phyloP scores from a whole-genome alignment of 768 basidiomycete genomes.

The Floccularia luteovirens region DNA sequence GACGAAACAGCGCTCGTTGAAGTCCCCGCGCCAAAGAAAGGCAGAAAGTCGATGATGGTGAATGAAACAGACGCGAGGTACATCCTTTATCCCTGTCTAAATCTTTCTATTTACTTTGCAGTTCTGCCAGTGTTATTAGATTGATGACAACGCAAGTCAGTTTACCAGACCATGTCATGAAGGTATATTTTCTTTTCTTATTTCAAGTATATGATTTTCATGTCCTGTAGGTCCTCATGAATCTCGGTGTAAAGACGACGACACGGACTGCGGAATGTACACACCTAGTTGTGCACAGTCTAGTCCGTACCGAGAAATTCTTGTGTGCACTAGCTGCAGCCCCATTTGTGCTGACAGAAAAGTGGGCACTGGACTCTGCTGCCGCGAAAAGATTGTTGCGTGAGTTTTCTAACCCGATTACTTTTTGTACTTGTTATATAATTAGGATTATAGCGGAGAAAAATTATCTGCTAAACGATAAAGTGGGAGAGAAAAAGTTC shows the following conservation, averaged over 20 bases:
- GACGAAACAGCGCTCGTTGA: constrained; percentile 7
- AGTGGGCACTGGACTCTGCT: constrained; percentile 63
- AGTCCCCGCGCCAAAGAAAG: neutral
- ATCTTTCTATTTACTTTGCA: too few species aligned
- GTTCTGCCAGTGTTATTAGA: constrained; percentile 24
- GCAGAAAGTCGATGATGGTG: constrained; percentile 8
- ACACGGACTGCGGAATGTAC: constrained; percentile 64
- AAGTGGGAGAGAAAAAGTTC: constrained; percentile 57
- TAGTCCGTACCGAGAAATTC: constrained; percentile 86
- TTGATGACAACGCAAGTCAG: constrained; percentile 65
- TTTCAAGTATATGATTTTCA: neutral
- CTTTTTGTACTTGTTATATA: constrained; percentile 1
- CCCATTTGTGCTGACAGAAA: constrained; percentile 52
- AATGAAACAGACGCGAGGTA: constrained; percentile 12
- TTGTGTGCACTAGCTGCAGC: constrained; percentile 63
- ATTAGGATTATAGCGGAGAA: constrained; percentile 43
- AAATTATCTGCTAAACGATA: constrained; percentile 53
- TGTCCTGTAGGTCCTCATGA: constrained; percentile 42
- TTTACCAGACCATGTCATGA: constrained; percentile 48
- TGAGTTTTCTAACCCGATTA: constrained; percentile 25
- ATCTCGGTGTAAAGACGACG: constrained; percentile 61
- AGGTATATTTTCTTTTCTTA: constrained; percentile 30
- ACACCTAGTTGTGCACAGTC: constrained; percentile 60
- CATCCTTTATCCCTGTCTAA: too few species aligned
- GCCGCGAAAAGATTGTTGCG: constrained; percentile 53